Evolutionary conservation across 192 early-diverging fungal species (phyloP), one percentile per base, ranked within the genome.

Genomic region (Radiomyces spectabilis): DNA sequence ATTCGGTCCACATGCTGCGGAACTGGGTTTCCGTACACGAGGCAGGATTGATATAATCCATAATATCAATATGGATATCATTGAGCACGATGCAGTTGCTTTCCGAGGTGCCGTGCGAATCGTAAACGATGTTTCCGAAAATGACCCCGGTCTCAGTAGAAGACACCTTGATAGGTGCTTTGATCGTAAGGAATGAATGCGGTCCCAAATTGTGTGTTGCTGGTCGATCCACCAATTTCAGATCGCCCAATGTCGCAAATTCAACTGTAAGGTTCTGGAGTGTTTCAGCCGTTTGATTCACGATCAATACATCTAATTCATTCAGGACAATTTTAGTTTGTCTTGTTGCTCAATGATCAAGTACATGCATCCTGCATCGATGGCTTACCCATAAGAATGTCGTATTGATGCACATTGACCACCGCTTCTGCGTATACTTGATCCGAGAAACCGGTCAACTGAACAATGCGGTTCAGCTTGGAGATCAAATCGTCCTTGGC

Each of bases 391-490:
- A 96, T 77, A 52, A 97, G 66, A 65, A 99, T 95, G 65, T 99
- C 94, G 60, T 91, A 97, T 73, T 99, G 94, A 57, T 94, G 94
- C 30, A 99, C 92, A 46, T 80, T 94, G 33, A 97, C 91, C 65
- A 97, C 96, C 0, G 93, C 96, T 71, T 99, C 96, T 2, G 95
- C 95, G 61, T 99, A 99, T n/a, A 99, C 93, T 1, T 93, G 90
- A 65, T 99, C 96, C 3, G 93, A 95, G 73, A 92, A 99, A 13
- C 90, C 96, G 6, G 96, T 98, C 40, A 99, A 76, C 72, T 97
- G 96, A 19, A 97, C 86, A 15, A 99, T 92, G 43, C 88, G 84
- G 59, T 85, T 91, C 56, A 99, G 77, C 77, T 97, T 95, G 22
- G 92, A 94, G 34, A 89, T 87, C 40, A 91, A 74, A 41, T 87